Evolutionary conservation across 2,329 filamentous ascomycete genomes (phyloP).

Genomic region (Furcasterigmium sp.): DNA sequence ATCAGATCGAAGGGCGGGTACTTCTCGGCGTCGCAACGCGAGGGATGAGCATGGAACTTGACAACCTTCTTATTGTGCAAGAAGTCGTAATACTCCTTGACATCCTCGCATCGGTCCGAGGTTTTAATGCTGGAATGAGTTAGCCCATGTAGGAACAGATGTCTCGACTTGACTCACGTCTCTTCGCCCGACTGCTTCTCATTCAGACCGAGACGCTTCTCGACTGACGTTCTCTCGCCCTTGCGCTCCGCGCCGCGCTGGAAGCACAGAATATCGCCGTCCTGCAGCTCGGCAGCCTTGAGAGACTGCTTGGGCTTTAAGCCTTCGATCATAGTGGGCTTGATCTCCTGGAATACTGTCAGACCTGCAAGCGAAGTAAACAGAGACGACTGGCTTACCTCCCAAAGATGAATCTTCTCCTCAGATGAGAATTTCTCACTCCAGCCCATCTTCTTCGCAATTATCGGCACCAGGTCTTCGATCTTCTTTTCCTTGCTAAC

Average conservation of each 20-base stretch:
- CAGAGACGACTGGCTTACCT: constrained; percentile 41
- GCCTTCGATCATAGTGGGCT: constrained; percentile 92
- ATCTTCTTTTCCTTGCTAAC: constrained; percentile 85
- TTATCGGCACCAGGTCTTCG: constrained; percentile 72
- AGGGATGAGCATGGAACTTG: constrained; percentile 66
- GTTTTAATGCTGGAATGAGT: constrained; percentile 27
- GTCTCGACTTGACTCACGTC: constrained; percentile 19
- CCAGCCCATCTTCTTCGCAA: constrained; percentile 83
- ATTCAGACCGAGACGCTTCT: constrained; percentile 30
- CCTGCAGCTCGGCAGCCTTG: constrained; percentile 88
- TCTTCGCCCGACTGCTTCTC: constrained; percentile 32
- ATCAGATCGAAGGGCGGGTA: constrained; percentile 69
- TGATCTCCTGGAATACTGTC: constrained; percentile 64
- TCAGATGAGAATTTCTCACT: constrained; percentile 62
- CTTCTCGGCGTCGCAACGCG: constrained; percentile 47
- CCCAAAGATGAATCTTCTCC: constrained; percentile 67
- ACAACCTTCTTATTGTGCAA: constrained; percentile 78
- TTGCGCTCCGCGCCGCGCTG: constrained; percentile 58
- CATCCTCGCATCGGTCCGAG: constrained; percentile 60
- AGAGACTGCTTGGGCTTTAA: constrained; percentile 90
- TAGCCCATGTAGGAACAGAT: too few relatives aligned
- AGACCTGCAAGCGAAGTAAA: constrained; percentile 9
- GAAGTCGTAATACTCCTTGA: constrained; percentile 88
- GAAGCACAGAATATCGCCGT: constrained; percentile 95
- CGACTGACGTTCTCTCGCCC: constrained; percentile 28